Base-by-base conservation (phyloP, 208 protist species). In the Strigomonas oncopelti region DNA sequence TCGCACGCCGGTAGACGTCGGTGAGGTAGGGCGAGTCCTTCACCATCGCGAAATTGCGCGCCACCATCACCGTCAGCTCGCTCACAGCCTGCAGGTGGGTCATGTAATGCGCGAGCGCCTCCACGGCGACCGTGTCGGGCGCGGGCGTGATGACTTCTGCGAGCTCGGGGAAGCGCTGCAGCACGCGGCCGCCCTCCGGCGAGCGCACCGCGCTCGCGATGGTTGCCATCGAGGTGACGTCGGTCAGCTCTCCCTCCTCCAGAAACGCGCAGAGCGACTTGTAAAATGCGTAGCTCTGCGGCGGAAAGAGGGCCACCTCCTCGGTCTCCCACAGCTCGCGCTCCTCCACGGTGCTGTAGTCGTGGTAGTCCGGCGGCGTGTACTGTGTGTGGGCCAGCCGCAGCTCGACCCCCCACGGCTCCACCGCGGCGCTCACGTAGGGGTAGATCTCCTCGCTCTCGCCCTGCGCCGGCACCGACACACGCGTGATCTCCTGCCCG, bases 391-490 rank as follows among this genome's bases (percentile, higher is more conserved):
- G 36, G 27, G 73, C 74, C 32, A 96, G 80, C 9, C 85, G 86
- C 29, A 96, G 74, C 63, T 83, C 61, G 22, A 96, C 76, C 0
- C 75, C 80, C 53, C 63, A 61, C 65, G 85, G 84, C 45, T 84
- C 86, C 8, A 86, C 80, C 9, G 83, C 66, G 24, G 85, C 90
- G 65, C 91, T 94, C 45, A 96, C 82, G 81, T 88, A 96, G 20
- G 91, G 91, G 61, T 88, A 96, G 66, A 96, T 92, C 32, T 83
- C 72, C 68, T 93, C 87, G 29, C 84, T 82, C 31, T 88, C 81
- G 29, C 84, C 81, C 57, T 91, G 84, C 38, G 73, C 75, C 16
- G 86, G 87, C 16, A 94, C 73, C 16, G 86, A 74, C 48, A 96
- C 78, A 81, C 84, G 88, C 71, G 80, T 84, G 48, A 93, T 66